These are phyloP conservation scores for Rhizopus sp. DNA, from an alignment of 371 early-diverging fungal species.

Conservation along the genomic window DNA sequence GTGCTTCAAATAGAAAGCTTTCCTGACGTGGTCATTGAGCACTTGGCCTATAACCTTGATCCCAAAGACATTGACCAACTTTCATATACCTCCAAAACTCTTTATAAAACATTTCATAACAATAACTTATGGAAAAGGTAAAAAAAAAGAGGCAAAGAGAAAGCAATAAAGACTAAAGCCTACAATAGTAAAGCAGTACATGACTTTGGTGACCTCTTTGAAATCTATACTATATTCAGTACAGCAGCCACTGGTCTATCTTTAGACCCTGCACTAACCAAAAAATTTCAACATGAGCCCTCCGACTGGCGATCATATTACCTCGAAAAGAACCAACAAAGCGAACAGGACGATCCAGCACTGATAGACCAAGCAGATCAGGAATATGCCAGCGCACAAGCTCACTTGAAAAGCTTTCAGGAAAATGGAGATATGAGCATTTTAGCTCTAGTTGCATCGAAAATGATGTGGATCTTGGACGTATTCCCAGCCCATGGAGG, in stretches of 20 bases:
- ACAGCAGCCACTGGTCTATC: slow-evolving; percentile 43
- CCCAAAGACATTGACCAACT: slow-evolving; percentile 32
- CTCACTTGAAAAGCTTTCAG: slow-evolving; percentile 42
- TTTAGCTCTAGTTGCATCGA: slow-evolving; percentile 41
- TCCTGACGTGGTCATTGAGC: slow-evolving; percentile 24
- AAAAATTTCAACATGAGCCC: slow-evolving; percentile 42
- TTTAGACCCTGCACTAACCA: slow-evolving; percentile 29
- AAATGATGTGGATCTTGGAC: slow-evolving; percentile 55
- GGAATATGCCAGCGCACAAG: slow-evolving; percentile 43
- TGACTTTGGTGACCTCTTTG: slow-evolving; percentile 56
- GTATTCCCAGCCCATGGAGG: slow-evolving; percentile 56
- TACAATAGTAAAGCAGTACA: slow-evolving; percentile 40
- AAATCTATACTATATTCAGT: slow-evolving; percentile 47
- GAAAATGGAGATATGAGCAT: slow-evolving; percentile 41
- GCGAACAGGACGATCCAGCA: slow-evolving; percentile 32
- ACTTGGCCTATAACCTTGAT: slow-evolving; percentile 29
- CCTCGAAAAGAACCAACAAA: slow-evolving; percentile 30
- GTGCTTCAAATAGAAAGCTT: slow-evolving; percentile 37
- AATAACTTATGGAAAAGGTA: slow-evolving; percentile 31
- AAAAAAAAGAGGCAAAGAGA: neutral
- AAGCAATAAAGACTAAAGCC: neutral
- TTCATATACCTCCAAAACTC: slow-evolving; percentile 21
- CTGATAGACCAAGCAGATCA: slow-evolving; percentile 46
- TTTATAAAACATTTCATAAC: slow-evolving; percentile 21
- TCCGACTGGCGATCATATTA: slow-evolving; percentile 47